Base-by-base conservation (phyloP, 495 filamentous ascomycete species). In the Penicillium nucicola region DNA sequence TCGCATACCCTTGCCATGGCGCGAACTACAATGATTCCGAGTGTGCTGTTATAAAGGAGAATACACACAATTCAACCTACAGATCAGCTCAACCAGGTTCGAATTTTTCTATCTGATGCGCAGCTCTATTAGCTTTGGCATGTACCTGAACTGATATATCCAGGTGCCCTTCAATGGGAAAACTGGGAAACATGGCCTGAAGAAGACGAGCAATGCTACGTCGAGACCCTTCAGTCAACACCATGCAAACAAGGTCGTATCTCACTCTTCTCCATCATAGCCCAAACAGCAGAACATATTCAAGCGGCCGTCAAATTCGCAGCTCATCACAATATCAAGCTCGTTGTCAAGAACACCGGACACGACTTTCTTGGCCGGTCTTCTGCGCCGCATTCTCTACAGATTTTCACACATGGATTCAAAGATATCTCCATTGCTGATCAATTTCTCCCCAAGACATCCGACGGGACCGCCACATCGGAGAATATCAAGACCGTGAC, bases 321-420 rank as follows among this genome's bases (percentile, higher is more conserved):
- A 2, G 47, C 30, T 1, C 8, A 31, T 7, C 46, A 64, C 34
- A 75, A 78, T 65, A 62, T 77, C n/a, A 69, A 71, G 7, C 52
- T 66, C 6, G 68, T 78, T 20, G 72, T 86, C 36, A 83, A 77
- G 23, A 84, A 84, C 53, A 84, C 80, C 0, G 83, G 83, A 1
- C 60, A 68, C 57, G 65, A 75, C 74, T 83, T 80, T 55, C 54
- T 67, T 12, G 80, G 76, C 17, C 82, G 79, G 55, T 74, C 76
- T n/a, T 73, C 70, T 3, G 79, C 80, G 0, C 65, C 64, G n/a
- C 73, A 77, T 2, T 71, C 74, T 3, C 59, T 85, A 8, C 62
- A 65, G 18, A 65, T 87, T 42, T 81, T 76, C 72, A 82, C 78
- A 0, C 75, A 80, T 40, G 65, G 68, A 8, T 55, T 84, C 14